Conservation (phyloP, 306 rosid species). For the Trichosanthes cucumerina region DNA sequence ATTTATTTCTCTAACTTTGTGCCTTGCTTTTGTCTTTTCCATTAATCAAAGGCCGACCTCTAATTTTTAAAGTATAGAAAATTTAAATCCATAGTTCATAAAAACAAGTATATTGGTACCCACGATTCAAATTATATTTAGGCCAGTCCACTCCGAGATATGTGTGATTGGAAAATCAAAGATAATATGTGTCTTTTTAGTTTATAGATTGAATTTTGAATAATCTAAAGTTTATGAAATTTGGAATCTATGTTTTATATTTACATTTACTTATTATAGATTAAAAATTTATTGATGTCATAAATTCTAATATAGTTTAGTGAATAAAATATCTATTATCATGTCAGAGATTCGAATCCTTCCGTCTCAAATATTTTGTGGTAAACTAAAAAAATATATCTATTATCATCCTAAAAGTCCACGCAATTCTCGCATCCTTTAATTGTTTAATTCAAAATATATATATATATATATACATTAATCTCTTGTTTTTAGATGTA, state of each 20-base stretch:
- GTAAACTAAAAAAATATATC: no score
- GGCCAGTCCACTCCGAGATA: neutral
- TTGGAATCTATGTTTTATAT: no score
- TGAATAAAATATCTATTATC: no score
- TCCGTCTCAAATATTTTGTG: no score
- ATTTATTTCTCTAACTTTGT: neutral
- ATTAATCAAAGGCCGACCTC: conserved; percentile 3
- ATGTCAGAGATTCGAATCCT: no score
- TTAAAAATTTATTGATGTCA: neutral
- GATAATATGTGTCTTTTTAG: neutral
- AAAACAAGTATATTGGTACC: neutral
- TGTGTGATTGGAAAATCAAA: neutral
- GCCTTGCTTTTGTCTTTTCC: conserved; percentile 6
- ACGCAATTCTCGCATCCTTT: no score
- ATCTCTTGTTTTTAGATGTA: no score
- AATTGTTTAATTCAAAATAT: no score
- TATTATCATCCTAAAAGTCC: no score
- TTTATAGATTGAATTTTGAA: no score
- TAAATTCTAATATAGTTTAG: no score
- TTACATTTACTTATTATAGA: neutral
- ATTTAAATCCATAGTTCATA: neutral
- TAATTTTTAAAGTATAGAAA: neutral
- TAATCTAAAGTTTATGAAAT: neutral
- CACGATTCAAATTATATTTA: neutral
- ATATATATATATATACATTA: no score